Evolutionary conservation across 495 filamentous ascomycete genomes (phyloP).

Genomic region (Beverwykella pulmonaria): DNA sequence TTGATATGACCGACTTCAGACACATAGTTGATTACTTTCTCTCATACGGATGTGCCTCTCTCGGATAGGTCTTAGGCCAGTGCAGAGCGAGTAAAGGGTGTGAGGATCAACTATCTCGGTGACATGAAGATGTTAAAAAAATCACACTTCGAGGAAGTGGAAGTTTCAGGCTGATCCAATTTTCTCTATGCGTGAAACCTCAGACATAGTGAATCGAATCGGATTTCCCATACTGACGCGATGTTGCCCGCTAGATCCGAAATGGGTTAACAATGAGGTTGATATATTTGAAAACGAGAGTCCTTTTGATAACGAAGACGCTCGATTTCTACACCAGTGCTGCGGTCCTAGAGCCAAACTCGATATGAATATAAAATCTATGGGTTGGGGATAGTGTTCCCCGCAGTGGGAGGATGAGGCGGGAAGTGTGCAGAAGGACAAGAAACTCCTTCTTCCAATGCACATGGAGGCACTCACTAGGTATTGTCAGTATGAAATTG

Average conservation of each 20-base stretch:
- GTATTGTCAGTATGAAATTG: constrained; percentile 14
- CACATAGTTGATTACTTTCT: constrained; percentile 42
- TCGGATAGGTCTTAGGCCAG: background rate
- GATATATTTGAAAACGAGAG: background rate
- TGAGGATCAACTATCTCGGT: constrained; percentile 45
- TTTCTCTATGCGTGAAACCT: background rate
- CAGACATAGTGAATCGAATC: too few species aligned
- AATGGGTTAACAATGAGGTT: constrained; percentile 3
- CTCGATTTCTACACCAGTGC: constrained; percentile 5
- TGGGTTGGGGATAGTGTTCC: constrained; percentile 11
- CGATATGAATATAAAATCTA: background rate
- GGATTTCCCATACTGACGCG: background rate
- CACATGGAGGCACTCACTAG: constrained; percentile 7
- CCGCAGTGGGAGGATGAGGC: constrained; percentile 8
- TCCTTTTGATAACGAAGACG: constrained; percentile 14
- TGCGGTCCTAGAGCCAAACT: too few species aligned
- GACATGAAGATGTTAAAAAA: constrained; percentile 33
- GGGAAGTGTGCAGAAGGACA: constrained; percentile 14
- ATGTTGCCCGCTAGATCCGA: constrained; percentile 1
- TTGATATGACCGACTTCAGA: constrained; percentile 45
- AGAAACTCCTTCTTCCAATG: constrained; percentile 10
- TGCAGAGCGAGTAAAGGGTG: constrained; percentile 31
- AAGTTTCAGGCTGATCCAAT: constrained; percentile 25
- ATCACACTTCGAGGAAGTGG: constrained; percentile 40
- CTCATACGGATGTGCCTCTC: constrained; percentile 18